A percentile compares a stretch with the other conserved stretches of the same genome.
Conservation (phyloP, 2,329 filamentous ascomycete species). For the Cladosporium sp. region DNA sequence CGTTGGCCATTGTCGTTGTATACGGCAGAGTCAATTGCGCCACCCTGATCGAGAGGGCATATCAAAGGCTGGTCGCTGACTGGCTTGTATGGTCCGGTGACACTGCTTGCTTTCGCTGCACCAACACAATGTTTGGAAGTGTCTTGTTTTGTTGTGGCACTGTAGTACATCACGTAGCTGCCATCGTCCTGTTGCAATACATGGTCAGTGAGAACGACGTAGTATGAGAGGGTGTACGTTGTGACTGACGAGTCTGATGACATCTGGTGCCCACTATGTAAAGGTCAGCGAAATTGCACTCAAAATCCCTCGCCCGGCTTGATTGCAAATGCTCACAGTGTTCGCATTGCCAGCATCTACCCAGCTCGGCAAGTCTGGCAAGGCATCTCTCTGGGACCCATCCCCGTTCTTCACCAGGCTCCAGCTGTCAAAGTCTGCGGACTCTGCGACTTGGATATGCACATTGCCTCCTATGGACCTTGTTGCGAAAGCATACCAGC, state of each 20-base stretch:
- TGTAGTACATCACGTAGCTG: conserved; percentile 34
- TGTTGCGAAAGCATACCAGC: conserved; percentile 58
- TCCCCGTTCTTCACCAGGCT: conserved; percentile 47
- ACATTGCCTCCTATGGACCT: conserved; percentile 46
- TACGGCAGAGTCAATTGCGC: conserved; percentile 34
- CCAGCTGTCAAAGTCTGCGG: conserved; percentile 50
- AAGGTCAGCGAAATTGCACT: not conserved
- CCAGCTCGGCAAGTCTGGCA: conserved; percentile 57
- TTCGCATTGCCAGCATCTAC: conserved; percentile 49
- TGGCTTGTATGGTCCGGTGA: conserved; percentile 32
- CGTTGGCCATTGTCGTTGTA: conserved; percentile 33
- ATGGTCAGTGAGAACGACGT: not conserved
- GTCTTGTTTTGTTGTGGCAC: conserved; percentile 29
- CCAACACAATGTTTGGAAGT: conserved; percentile 34
- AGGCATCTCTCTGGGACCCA: conserved; percentile 49
- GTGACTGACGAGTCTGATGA: conserved; percentile 45
- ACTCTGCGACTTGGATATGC: conserved; percentile 56
- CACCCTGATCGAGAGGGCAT: conserved; percentile 32
- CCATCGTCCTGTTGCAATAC: conserved; percentile 23
- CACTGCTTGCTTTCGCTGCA: conserved; percentile 28
- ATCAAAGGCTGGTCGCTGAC: conserved; percentile 25
- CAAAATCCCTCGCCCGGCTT: conserved; percentile 48
- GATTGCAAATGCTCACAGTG: conserved; percentile 56
- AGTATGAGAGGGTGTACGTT: not conserved
- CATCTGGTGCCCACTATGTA: conserved; percentile 59